Conservation (phyloP, 139 green algal species). For the Chlamydomonas applanata region DNA sequence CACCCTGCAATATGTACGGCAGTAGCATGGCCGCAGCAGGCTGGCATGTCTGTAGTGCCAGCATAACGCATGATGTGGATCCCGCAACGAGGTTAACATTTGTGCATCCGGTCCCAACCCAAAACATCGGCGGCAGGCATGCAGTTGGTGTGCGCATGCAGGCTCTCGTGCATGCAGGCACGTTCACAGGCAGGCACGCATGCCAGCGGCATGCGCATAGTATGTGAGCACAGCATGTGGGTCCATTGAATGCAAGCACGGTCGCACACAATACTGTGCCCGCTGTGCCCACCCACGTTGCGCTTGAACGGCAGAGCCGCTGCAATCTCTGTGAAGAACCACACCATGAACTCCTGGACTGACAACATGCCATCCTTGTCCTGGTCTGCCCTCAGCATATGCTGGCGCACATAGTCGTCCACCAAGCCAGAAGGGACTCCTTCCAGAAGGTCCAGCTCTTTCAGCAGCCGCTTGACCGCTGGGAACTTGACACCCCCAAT, state of each 20-base stretch:
- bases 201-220: too few species aligned
- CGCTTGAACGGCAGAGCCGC: constrained; percentile 24
- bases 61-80: too few species aligned
- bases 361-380: constrained; percentile 20
- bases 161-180: too few species aligned
- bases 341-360: constrained; percentile 26
- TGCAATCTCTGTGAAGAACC: constrained; percentile 24
- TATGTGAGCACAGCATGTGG: too few species aligned
- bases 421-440: constrained; percentile 2
- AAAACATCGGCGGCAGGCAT: not conserved
- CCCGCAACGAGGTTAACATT: not conserved
- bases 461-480: constrained; percentile 22
- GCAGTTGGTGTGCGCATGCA: not conserved
- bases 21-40: too few species aligned
- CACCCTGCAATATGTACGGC: too few species aligned
- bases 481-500: constrained; percentile 3
- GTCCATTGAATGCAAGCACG: too few species aligned
- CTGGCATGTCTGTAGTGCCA: too few species aligned
- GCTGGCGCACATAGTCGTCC: constrained; percentile 23
- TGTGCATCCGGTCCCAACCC: not conserved
- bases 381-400: constrained; percentile 28
- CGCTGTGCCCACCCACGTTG: constrained; percentile 2
- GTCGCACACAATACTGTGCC: too few species aligned
- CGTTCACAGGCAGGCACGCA: too few species aligned
- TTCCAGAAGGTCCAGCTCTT: constrained; percentile 31